Conservation (phyloP, 768 basidiomycete species). For the Suillus discolor region DNA sequence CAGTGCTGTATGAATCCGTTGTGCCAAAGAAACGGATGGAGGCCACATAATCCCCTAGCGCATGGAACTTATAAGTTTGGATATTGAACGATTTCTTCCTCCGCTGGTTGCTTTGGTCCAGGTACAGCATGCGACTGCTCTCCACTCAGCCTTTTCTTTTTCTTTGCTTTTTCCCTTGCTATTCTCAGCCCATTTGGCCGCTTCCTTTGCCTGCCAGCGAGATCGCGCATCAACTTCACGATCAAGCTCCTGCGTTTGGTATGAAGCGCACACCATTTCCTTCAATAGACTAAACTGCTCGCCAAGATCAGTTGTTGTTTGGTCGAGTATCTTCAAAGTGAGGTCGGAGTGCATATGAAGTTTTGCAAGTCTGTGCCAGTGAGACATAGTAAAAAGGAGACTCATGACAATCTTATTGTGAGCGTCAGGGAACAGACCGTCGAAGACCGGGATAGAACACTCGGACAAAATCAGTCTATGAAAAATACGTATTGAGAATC, state of each 20-base stretch:
- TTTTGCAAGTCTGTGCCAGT: constrained; percentile 23
- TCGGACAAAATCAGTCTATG: constrained; percentile 1
- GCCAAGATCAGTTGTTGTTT: constrained; percentile 20
- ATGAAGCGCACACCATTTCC: constrained; percentile 19
- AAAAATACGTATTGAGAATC: not conserved
- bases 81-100: constrained; percentile 23
- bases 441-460: constrained; percentile 35
- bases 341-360: constrained; percentile 30
- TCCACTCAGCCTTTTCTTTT: too few species aligned
- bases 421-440: constrained; percentile 24
- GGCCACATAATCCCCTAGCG: constrained; percentile 31
- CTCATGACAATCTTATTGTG: constrained; percentile 17
- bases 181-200: not conserved
- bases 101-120: not conserved
- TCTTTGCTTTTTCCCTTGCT: too few species aligned
- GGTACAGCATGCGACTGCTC: too few species aligned
- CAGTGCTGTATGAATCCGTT: constrained; percentile 35
- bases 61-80: constrained; percentile 35
- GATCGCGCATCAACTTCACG: constrained; percentile 7
- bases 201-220: constrained; percentile 16
- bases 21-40: constrained; percentile 32
- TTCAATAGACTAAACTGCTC: constrained; percentile 23
- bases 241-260: constrained; percentile 20
- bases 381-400: constrained; percentile 17
- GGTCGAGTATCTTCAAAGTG: constrained; percentile 19